Percentiles rank a stretch among this genome's conserved stretches.
Conservation (phyloP, 2,329 filamentous ascomycete genomes). For the Monosporascus ibericus region DNA sequence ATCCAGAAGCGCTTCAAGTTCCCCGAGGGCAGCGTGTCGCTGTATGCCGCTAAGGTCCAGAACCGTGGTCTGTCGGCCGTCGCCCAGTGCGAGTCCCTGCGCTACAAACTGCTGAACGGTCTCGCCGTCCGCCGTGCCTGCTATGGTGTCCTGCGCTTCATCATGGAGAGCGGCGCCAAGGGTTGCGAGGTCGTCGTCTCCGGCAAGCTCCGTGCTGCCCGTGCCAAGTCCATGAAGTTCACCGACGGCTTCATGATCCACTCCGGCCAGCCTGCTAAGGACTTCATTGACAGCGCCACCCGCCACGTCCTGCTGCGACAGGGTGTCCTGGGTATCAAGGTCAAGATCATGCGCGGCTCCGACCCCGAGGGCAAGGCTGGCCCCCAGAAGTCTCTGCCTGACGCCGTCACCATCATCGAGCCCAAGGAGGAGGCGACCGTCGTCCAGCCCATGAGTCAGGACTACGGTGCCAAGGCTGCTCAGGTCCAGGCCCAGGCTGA, state of each 20-base stretch:
- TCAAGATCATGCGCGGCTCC: conserved; percentile 99
- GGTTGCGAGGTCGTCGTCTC: conserved; percentile 99
- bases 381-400: conserved; percentile 93
- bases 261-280: conserved; percentile 98
- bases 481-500: conserved; percentile 60
- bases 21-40: conserved; percentile 99
- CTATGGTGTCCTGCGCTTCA: conserved; percentile 99
- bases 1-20: conserved; percentile 99
- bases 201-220: conserved; percentile 96
- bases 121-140: conserved; percentile 96
- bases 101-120: conserved; percentile 99
- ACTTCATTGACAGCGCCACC: conserved; percentile 98
- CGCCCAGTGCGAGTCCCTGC: conserved; percentile 99
- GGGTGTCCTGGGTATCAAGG: conserved; percentile 99
- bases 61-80: conserved; percentile 99
- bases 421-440: conserved; percentile 98
- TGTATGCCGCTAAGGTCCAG: conserved; percentile 99
- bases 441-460: conserved; percentile 92
- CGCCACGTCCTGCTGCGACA: conserved; percentile 99
- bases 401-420: conserved; percentile 99
- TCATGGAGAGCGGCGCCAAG: conserved; percentile 99
- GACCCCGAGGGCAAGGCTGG: conserved; percentile 99
- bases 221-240: conserved; percentile 99
- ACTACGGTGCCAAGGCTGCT: conserved; percentile 91
- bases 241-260: conserved; percentile 99